phyloP scores from a whole-genome alignment of 2,329 filamentous ascomycete species.

The Coleophoma cylindrospora region DNA sequence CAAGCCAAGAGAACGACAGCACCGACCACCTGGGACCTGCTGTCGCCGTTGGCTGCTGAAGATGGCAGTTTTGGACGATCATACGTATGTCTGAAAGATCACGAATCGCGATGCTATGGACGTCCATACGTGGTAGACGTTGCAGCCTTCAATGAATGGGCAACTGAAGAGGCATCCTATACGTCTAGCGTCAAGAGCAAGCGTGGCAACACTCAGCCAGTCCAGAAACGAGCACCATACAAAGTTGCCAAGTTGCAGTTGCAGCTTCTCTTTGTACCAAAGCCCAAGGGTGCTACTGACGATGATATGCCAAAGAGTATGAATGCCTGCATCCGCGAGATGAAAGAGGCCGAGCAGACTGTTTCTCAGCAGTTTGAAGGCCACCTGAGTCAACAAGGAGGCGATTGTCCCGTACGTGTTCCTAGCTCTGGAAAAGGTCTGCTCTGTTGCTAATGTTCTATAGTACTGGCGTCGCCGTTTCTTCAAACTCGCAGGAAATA shows the following conservation, averaged over 20 bases:
- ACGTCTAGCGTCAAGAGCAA: constrained; percentile 94
- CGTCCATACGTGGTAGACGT: constrained; percentile 84
- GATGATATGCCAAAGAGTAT: constrained; percentile 99
- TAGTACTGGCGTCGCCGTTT: constrained; percentile 97
- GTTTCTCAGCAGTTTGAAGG: constrained; percentile 79
- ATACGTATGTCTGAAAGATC: constrained; percentile 90
- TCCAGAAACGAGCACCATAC: constrained; percentile 86
- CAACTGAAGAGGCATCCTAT: constrained; percentile 73
- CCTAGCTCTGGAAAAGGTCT: background rate
- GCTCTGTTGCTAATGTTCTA: constrained; percentile 31
- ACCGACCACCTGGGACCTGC: constrained; percentile 76
- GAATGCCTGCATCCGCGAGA: constrained; percentile 90
- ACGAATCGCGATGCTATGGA: constrained; percentile 83
- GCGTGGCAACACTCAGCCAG: constrained; percentile 59
- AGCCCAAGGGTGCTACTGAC: constrained; percentile 78
- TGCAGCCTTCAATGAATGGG: constrained; percentile 98
- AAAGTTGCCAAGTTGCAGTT: constrained; percentile 92
- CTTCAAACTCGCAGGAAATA: constrained; percentile 88
- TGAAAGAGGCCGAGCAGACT: constrained; percentile 83
- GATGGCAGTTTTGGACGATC: constrained; percentile 93
- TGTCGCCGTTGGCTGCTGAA: constrained; percentile 80
- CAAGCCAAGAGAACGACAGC: constrained; percentile 57
- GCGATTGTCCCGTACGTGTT: constrained; percentile 85
- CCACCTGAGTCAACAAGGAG: constrained; percentile 90
- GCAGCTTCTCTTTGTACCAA: constrained; percentile 90